A percentile compares a stretch with the other conserved stretches of the same genome.
Conservation (phyloP, 768 basidiomycete species). For the Psilocybe sp. region DNA sequence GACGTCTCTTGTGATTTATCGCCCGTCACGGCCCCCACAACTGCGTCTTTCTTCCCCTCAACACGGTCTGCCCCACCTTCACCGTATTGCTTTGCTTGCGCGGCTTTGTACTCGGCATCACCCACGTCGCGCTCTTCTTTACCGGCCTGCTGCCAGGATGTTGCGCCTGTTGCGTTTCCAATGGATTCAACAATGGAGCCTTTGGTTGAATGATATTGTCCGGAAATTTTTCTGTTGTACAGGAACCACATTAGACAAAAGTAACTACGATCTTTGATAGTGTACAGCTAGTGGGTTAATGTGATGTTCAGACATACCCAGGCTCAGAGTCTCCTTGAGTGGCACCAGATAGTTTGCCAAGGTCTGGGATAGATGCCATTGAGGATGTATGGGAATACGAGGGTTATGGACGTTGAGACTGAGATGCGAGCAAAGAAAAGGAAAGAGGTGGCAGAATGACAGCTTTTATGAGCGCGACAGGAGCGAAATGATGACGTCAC, state of each 20-base stretch:
- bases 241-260: too few species aligned
- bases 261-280: too few species aligned
- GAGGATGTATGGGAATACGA: too few species aligned
- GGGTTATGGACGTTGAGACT: too few species aligned
- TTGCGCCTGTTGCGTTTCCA: conserved; percentile 39
- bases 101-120: conserved; percentile 40
- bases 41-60: conserved; percentile 38
- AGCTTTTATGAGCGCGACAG: too few species aligned
- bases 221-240: conserved; percentile 30
- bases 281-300: too few species aligned
- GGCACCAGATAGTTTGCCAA: too few species aligned
- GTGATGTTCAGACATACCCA: background rate
- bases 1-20: conserved; percentile 37
- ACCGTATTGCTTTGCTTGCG: conserved; percentile 41
- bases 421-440: too few species aligned
- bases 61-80: conserved; percentile 43
- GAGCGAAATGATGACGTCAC: too few species aligned
- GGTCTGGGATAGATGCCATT: too few species aligned
- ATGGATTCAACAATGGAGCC: conserved; percentile 32
- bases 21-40: conserved; percentile 46
- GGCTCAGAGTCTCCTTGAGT: too few species aligned
- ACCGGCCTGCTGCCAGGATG: conserved; percentile 36
- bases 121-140: conserved; percentile 43
- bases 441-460: too few species aligned
- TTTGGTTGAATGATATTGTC: conserved; percentile 37